A percentile compares a stretch with the other conserved stretches of the same genome.
phyloP scores from a whole-genome alignment of 2,329 filamentous ascomycete species.

The Ascochyta lentis region DNA sequence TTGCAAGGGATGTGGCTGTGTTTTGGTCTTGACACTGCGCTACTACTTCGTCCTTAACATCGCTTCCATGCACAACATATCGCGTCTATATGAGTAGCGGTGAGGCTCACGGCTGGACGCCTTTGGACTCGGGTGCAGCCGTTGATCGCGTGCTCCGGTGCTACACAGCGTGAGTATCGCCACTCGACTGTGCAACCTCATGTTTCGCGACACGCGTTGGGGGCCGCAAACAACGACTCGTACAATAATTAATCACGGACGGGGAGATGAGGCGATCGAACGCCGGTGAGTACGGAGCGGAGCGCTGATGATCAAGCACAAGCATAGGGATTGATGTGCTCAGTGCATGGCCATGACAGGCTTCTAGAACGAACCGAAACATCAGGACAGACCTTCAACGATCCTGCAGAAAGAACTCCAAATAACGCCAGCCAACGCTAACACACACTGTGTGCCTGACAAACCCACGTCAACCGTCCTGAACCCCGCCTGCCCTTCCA shows the following conservation, averaged over 20 bases:
- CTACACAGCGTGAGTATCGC: conserved; percentile 5
- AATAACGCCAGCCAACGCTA: not conserved
- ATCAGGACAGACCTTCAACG: not conserved
- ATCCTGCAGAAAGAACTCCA: not conserved
- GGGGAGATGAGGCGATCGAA: conserved; percentile 2
- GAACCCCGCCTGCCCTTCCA: conserved; percentile 9
- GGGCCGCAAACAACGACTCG: not conserved
- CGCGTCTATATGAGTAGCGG: conserved; percentile 4
- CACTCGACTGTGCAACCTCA: conserved; percentile 3
- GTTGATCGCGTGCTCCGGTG: not conserved
- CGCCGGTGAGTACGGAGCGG: conserved; percentile 8
- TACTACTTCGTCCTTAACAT: conserved; percentile 1
- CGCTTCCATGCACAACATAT: conserved; percentile 8
- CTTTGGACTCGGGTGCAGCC: conserved; percentile 6
- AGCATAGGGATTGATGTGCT: conserved; percentile 9
- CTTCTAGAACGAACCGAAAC: conserved; percentile 14
- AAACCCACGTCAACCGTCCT: not conserved
- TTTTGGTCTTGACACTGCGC: conserved; percentile 1
- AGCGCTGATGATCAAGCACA: conserved; percentile 11
- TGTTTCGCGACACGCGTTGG: conserved; percentile 2
- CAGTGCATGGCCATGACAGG: conserved; percentile 5
- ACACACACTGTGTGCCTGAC: not conserved
- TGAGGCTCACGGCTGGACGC: not conserved
- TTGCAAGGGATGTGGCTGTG: conserved; percentile 17
- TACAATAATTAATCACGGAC: not conserved